Percentiles rank a stretch among this genome's conserved stretches.
Conservation (phyloP, 345 rosid species). For the Salix udensis region DNA sequence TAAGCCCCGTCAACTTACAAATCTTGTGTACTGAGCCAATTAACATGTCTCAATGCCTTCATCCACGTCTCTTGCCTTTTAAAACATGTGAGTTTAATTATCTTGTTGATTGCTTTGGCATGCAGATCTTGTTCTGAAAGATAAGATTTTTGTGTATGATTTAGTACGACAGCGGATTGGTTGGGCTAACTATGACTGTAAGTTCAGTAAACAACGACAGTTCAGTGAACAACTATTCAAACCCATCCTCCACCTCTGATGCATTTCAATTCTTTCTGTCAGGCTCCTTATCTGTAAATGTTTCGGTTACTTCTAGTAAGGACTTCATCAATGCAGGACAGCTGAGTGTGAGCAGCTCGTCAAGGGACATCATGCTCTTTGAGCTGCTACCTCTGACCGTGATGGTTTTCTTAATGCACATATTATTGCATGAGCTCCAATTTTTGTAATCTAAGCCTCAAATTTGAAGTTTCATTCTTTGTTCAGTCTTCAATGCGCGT, state of each 20-base stretch:
- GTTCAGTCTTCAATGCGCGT: neutral
- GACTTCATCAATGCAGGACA: constrained; percentile 32
- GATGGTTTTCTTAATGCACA: constrained; percentile 36
- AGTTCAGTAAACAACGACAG: constrained; percentile 23
- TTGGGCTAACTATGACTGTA: constrained; percentile 87
- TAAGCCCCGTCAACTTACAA: neutral
- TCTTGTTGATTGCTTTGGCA: constrained; percentile 4
- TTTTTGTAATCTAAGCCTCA: constrained; percentile 35
- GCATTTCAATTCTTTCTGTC: neutral
- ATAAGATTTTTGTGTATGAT: constrained; percentile 86
- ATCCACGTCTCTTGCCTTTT: neutral
- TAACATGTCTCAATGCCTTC: neutral
- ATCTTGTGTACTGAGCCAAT: neutral
- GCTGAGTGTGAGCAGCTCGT: constrained; percentile 18
- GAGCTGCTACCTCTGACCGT: constrained; percentile 36
- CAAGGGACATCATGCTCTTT: constrained; percentile 36
- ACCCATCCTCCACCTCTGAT: neutral
- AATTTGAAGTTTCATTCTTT: constrained; percentile 25
- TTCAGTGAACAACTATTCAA: neutral
- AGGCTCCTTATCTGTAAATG: constrained; percentile 34
- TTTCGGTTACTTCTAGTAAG: constrained; percentile 29
- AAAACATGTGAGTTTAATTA: neutral
- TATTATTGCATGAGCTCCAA: constrained; percentile 27
- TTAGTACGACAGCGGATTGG: constrained; percentile 76
- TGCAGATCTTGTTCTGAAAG: constrained; percentile 85